These are phyloP conservation scores for Taphrina communis DNA, from an alignment of 1,139 yeast species.

Conservation along the genomic window DNA sequence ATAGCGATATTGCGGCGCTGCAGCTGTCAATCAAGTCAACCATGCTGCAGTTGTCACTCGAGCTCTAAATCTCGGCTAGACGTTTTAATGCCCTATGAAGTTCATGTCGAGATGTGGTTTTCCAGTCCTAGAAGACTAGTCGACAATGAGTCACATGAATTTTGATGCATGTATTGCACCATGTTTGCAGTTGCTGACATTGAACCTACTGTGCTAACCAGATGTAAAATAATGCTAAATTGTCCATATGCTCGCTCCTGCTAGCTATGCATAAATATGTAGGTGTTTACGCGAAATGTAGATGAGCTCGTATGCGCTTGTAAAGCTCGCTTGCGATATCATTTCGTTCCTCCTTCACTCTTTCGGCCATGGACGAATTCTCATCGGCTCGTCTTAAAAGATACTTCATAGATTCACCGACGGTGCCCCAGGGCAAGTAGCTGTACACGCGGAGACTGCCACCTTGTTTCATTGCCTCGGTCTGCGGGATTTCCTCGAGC, in stretches of 20 bases:
- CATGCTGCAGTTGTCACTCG: too few species aligned
- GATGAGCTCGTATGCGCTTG: constrained; percentile 1
- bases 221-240: too few species aligned
- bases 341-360: constrained; percentile 32
- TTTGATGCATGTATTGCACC: too few species aligned
- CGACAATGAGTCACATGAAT: too few species aligned
- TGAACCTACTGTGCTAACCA: too few species aligned
- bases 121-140: too few species aligned
- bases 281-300: neutral
- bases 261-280: too few species aligned
- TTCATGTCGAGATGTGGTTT: too few species aligned
- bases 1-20: neutral
- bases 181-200: too few species aligned
- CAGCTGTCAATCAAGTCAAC: neutral
- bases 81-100: neutral
- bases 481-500: constrained; percentile 18
- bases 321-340: constrained; percentile 27
- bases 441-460: constrained; percentile 74
- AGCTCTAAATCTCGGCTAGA: neutral
- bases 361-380: constrained; percentile 53
- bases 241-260: too few species aligned
- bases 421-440: constrained; percentile 99
- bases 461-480: constrained; percentile 1
- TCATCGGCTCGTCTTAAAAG: constrained; percentile 90
- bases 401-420: constrained; percentile 89